phyloP scores from a whole-genome alignment of 1,139 yeast species.

The Candida sp. region DNA sequence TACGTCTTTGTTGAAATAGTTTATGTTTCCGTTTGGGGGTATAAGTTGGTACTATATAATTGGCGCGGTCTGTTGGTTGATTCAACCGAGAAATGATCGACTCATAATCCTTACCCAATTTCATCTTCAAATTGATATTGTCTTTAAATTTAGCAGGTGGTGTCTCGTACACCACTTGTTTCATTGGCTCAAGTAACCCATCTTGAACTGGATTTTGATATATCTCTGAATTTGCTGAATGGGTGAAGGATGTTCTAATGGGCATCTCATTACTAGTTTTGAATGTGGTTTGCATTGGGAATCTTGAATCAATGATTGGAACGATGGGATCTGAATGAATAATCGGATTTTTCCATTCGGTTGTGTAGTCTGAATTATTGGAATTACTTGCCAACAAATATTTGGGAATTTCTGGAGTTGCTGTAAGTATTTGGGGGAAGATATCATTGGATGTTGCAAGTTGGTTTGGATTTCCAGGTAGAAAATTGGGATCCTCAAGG shows the following conservation, averaged over 20 bases:
- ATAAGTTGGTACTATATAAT: not conserved
- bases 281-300: not conserved
- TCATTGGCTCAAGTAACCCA: not conserved
- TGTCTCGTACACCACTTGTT: not conserved
- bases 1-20: conserved; percentile 1
- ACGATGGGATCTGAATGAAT: not conserved
- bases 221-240: not conserved
- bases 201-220: conserved; percentile 2
- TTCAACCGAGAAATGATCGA: not conserved
- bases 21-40: not conserved
- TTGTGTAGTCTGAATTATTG: not conserved
- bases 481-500: not conserved
- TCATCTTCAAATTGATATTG: conserved; percentile 1
- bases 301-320: not conserved
- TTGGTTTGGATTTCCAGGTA: not conserved
- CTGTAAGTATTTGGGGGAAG: not conserved
- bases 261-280: not conserved
- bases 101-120: conserved; percentile 2
- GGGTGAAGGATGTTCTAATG: not conserved
- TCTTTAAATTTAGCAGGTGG: conserved; percentile 1
- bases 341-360: not conserved
- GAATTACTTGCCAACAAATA: not conserved
- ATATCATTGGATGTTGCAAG: not conserved
- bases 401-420: not conserved
- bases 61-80: not conserved